Percentiles rank a stretch among this genome's conserved stretches.
Evolutionary conservation across 202 grass and related monocot species (phyloP).

Genomic region (Brachypodium distachyon): DNA sequence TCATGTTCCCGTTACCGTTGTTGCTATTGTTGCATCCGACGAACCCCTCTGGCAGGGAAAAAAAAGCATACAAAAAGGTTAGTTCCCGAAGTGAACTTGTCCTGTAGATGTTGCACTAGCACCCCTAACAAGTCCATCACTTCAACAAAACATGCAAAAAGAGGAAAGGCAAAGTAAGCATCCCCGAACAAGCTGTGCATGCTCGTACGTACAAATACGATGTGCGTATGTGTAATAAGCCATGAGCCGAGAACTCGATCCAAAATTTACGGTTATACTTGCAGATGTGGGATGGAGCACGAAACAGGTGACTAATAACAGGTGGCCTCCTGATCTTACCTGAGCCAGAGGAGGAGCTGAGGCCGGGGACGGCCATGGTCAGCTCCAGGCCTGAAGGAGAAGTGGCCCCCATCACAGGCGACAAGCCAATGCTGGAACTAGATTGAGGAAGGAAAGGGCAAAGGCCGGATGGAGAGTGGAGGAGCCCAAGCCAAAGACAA

Average conservation of each 20-base stretch:
- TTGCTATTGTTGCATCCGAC: conserved; percentile 14
- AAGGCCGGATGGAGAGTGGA: background rate
- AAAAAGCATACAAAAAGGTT: background rate
- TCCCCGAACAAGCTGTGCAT: background rate
- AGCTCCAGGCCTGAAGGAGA: conserved; percentile 72
- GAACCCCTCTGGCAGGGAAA: conserved; percentile 36
- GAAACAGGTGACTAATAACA: background rate
- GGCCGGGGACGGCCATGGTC: conserved; percentile 89
- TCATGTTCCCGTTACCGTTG: conserved; percentile 38
- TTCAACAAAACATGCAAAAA: background rate
- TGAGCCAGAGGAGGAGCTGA: conserved; percentile 74
- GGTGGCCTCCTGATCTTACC: conserved; percentile 20
- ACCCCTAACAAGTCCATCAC: background rate
- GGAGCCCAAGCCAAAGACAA: conserved; percentile 32
- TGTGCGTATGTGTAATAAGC: background rate
- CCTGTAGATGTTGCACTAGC: background rate
- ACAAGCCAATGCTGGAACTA: conserved; percentile 15
- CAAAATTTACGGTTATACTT: background rate
- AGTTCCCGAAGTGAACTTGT: too few relatives aligned
- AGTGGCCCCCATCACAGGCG: conserved; percentile 39
- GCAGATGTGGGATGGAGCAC: background rate
- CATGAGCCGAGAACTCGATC: background rate
- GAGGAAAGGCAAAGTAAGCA: background rate
- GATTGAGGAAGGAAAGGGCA: background rate
- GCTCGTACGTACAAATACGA: background rate